These are phyloP conservation scores for Onygenales sp. DNA, from an alignment of 2,329 filamentous ascomycete genomes.

Conservation along the genomic window DNA sequence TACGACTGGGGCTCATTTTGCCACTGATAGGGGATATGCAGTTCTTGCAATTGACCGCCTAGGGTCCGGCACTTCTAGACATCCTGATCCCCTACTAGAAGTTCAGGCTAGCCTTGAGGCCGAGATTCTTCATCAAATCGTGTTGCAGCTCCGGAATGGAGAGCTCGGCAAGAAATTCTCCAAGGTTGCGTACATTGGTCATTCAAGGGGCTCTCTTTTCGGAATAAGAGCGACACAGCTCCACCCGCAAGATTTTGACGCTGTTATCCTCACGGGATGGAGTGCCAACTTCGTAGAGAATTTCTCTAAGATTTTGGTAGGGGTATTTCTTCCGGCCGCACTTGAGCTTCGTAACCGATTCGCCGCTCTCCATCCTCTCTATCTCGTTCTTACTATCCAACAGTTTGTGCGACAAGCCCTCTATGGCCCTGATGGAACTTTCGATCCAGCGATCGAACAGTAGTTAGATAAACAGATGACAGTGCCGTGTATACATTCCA, in stretches of 20 bases:
- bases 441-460: background rate
- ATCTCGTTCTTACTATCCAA: background rate
- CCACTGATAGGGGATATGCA: constrained; percentile 11
- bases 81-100: constrained; percentile 11
- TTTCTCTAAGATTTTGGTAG: background rate
- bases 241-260: constrained; percentile 8
- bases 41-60: constrained; percentile 14
- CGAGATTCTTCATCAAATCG: constrained; percentile 5
- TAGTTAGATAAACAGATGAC: too few species aligned
- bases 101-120: constrained; percentile 7
- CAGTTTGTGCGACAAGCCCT: background rate
- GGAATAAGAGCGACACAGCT: background rate
- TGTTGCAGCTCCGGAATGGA: constrained; percentile 2
- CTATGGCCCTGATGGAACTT: constrained; percentile 5
- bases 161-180: constrained; percentile 6
- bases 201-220: constrained; percentile 6
- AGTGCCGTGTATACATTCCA: too few species aligned
- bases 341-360: background rate
- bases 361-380: background rate
- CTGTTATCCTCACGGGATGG: constrained; percentile 9
- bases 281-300: background rate
- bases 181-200: constrained; percentile 8
- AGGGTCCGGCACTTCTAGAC: constrained; percentile 11
- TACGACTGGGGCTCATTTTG: constrained; percentile 11
- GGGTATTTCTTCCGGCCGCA: background rate